Percentiles rank a stretch among this genome's conserved stretches.
These are phyloP conservation scores for Colletotrichum sojae DNA, from an alignment of 2,329 filamentous ascomycete species.

Conservation along the genomic window DNA sequence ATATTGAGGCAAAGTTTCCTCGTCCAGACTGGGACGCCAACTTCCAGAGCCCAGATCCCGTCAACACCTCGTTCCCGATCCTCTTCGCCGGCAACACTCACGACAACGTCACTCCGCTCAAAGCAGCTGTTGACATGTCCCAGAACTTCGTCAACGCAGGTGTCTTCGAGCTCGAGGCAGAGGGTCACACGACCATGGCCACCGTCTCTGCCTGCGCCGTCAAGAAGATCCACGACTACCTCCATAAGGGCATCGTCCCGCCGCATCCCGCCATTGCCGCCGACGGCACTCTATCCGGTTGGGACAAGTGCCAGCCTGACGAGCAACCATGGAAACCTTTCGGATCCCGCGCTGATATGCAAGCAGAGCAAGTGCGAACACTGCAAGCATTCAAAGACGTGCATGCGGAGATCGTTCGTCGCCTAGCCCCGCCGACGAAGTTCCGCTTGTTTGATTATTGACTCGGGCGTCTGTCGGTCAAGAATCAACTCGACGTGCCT, in stretches of 20 bases:
- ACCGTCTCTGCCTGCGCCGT: conserved; percentile 54
- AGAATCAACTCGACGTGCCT: neutral
- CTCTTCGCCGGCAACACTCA: conserved; percentile 70
- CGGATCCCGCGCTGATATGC: conserved; percentile 4
- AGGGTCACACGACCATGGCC: conserved; percentile 54
- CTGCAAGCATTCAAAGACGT: conserved; percentile 28
- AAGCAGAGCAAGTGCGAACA: conserved; percentile 18
- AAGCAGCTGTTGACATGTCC: conserved; percentile 58
- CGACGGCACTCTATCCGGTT: conserved; percentile 42
- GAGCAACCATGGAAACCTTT: conserved; percentile 47
- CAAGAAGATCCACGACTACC: conserved; percentile 51
- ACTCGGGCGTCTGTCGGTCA: conserved; percentile 2
- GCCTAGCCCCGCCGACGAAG: conserved; percentile 26
- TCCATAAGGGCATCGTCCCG: conserved; percentile 53
- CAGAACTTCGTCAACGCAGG: conserved; percentile 53
- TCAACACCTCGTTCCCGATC: conserved; percentile 65
- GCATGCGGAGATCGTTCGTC: conserved; percentile 32
- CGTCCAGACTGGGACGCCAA: conserved; percentile 47
- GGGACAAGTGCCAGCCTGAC: conserved; percentile 47
- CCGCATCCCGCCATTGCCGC: conserved; percentile 41
- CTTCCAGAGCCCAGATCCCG: conserved; percentile 42
- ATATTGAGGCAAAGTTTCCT: conserved; percentile 49
- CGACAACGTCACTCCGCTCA: conserved; percentile 72
- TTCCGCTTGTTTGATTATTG: conserved; percentile 24
- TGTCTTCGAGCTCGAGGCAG: conserved; percentile 53